A percentile compares a stretch with the other conserved stretches of the same genome.
Conservation (phyloP, 768 basidiomycete genomes). For the Cystobasidium onofrii region DNA sequence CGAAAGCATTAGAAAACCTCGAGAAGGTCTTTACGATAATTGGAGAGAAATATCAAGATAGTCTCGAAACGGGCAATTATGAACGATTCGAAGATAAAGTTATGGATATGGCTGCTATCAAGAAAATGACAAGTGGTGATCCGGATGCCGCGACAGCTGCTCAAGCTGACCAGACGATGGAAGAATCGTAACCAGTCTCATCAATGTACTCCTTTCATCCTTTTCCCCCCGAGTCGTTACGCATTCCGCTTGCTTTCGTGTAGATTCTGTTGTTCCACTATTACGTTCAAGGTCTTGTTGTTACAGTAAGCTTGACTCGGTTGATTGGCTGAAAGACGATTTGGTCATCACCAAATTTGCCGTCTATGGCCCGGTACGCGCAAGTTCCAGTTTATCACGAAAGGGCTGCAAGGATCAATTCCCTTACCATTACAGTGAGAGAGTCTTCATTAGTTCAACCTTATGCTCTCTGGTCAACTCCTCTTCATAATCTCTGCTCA, state of each 20-base stretch:
- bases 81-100: conserved; percentile 32
- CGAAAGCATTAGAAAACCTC: conserved; percentile 39
- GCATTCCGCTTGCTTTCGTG: not conserved
- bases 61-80: conserved; percentile 37
- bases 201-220: not conserved
- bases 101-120: conserved; percentile 25
- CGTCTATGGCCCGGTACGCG: too few species aligned
- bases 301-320: not conserved
- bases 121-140: conserved; percentile 13
- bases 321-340: not conserved
- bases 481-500: too few species aligned
- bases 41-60: conserved; percentile 35
- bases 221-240: not conserved
- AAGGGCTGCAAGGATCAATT: too few species aligned
- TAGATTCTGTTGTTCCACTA: not conserved
- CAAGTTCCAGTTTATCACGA: too few species aligned
- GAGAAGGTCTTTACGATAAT: conserved; percentile 35
- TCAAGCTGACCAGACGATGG: not conserved
- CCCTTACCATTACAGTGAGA: too few species aligned
- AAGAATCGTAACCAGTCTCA: not conserved
- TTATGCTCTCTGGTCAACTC: too few species aligned
- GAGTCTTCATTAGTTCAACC: too few species aligned
- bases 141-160: not conserved
- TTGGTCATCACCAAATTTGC: too few species aligned
- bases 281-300: not conserved